Conservation (phyloP, 2,329 filamentous ascomycete genomes). For the Dactylellina drechsleri region DNA sequence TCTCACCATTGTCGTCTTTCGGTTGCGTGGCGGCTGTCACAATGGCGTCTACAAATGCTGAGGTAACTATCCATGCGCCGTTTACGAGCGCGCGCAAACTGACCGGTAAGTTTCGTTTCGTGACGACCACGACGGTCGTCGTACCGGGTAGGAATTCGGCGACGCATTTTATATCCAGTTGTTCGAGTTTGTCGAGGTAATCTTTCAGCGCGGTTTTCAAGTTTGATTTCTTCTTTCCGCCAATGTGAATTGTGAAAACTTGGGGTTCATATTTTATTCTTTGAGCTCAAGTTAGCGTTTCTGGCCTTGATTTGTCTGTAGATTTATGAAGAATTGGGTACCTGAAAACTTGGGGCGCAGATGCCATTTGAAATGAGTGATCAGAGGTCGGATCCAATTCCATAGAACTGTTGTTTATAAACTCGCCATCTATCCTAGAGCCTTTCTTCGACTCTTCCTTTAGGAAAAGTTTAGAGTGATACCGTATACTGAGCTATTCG, state of each 20-base stretch:
- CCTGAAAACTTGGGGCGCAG: slow-evolving; percentile 36
- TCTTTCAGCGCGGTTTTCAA: slow-evolving; percentile 70
- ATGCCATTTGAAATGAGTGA: slow-evolving; percentile 40
- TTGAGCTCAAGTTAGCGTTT: slow-evolving; percentile 24
- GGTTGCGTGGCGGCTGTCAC: slow-evolving; percentile 69
- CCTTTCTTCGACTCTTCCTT: slow-evolving; percentile 86
- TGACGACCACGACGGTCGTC: slow-evolving; percentile 88
- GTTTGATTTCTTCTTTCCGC: slow-evolving; percentile 77
- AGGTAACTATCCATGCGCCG: slow-evolving; percentile 78
- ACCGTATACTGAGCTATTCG: slow-evolving; percentile 70
- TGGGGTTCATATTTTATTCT: slow-evolving; percentile 83
- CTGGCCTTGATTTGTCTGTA: too few species aligned
- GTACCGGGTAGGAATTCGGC: slow-evolving; percentile 74
- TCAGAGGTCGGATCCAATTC: slow-evolving; percentile 28
- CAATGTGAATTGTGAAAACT: slow-evolving; percentile 77
- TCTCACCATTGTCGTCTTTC: slow-evolving; percentile 64
- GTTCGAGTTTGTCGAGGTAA: slow-evolving; percentile 75
- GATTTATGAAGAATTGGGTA: slow-evolving; percentile 60
- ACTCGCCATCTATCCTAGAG: slow-evolving; percentile 74
- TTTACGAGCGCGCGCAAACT: slow-evolving; percentile 87
- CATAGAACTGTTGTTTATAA: slow-evolving; percentile 30
- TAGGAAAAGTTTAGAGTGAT: slow-evolving; percentile 76
- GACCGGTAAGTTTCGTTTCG: slow-evolving; percentile 88
- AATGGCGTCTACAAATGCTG: slow-evolving; percentile 78
- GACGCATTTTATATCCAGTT: slow-evolving; percentile 87